phyloP scores from a whole-genome alignment of 306 rosid genomes.

The Aeschynomene evenia region DNA sequence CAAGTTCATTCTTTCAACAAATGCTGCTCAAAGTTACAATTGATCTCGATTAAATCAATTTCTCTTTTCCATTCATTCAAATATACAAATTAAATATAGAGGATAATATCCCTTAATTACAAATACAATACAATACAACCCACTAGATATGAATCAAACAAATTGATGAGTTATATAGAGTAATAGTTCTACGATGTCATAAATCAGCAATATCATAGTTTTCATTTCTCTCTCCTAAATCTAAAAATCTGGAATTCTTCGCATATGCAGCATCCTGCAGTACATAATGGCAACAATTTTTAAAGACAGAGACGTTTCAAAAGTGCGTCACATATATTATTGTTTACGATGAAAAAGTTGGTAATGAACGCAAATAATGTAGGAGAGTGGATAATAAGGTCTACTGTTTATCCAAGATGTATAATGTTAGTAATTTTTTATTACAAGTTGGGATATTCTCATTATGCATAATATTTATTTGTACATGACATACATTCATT shows the following conservation, averaged over 20 bases:
- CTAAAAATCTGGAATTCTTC: not conserved
- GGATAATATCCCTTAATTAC: not conserved
- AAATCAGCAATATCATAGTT: not conserved
- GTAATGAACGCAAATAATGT: too few relatives aligned
- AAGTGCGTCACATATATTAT: slow-evolving; percentile 16
- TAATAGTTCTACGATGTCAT: slow-evolving; percentile 7
- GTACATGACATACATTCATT: slow-evolving; percentile 27
- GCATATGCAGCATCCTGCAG: not conserved
- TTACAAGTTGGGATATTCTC: too few relatives aligned
- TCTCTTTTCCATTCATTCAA: not conserved
- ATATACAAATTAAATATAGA: not conserved
- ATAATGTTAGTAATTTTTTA: too few relatives aligned
- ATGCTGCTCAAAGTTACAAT: slow-evolving; percentile 15
- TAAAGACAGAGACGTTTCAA: not conserved
- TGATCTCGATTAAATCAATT: slow-evolving; percentile 1
- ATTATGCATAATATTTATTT: too few relatives aligned
- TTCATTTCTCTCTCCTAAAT: not conserved
- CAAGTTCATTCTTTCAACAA: slow-evolving; percentile 22
- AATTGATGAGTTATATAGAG: not conserved
- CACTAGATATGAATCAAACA: not conserved
- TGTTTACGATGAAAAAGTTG: too few relatives aligned
- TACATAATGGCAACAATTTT: slow-evolving; percentile 20
- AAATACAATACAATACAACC: not conserved
- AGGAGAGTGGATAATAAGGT: too few relatives aligned
- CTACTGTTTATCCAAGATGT: too few relatives aligned